These are phyloP conservation scores for Venturia pyrina DNA, from an alignment of 2,329 filamentous ascomycete genomes.

Conservation along the genomic window DNA sequence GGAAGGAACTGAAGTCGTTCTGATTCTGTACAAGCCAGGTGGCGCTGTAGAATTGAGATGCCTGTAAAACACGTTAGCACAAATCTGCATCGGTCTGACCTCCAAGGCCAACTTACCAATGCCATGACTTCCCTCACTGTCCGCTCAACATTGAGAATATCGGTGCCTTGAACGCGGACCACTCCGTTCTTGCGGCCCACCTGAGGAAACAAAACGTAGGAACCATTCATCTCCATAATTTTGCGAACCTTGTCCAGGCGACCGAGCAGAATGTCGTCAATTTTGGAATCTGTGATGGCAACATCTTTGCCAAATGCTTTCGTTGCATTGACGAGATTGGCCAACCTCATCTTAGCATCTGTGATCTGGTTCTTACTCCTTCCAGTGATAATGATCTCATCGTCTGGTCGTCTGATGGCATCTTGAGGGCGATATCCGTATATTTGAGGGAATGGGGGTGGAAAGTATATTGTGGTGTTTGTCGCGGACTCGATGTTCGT, in stretches of 20 bases:
- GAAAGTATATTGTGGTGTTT: slow-evolving; percentile 96
- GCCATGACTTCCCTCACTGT: slow-evolving; percentile 95
- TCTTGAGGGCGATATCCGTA: slow-evolving; percentile 83
- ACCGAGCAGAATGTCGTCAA: slow-evolving; percentile 85
- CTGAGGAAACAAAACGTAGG: slow-evolving; percentile 84
- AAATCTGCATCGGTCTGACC: slow-evolving; percentile 15
- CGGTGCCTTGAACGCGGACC: slow-evolving; percentile 83
- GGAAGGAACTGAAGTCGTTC: slow-evolving; percentile 8
- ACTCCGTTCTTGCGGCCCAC: slow-evolving; percentile 76
- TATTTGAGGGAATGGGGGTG: slow-evolving; percentile 82
- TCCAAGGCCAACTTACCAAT: slow-evolving; percentile 49
- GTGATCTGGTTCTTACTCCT: slow-evolving; percentile 76
- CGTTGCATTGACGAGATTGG: slow-evolving; percentile 70
- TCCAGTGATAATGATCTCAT: slow-evolving; percentile 92
- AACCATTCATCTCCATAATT: slow-evolving; percentile 93
- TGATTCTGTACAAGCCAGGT: slow-evolving; percentile 56
- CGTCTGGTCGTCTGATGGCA: slow-evolving; percentile 69
- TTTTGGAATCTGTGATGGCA: slow-evolving; percentile 78
- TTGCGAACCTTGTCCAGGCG: slow-evolving; percentile 94
- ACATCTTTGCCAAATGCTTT: slow-evolving; percentile 81
- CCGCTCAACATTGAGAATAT: slow-evolving; percentile 88
- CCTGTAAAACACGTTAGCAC: slow-evolving; percentile 39
- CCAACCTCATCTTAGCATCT: slow-evolving; percentile 81
- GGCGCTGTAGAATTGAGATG: slow-evolving; percentile 94
- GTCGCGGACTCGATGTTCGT: slow-evolving; percentile 94